Evolutionary conservation across 2,329 filamentous ascomycete species (phyloP), one percentile per base, ranked within the genome.

Genomic region (Paecilomyces variotii): DNA sequence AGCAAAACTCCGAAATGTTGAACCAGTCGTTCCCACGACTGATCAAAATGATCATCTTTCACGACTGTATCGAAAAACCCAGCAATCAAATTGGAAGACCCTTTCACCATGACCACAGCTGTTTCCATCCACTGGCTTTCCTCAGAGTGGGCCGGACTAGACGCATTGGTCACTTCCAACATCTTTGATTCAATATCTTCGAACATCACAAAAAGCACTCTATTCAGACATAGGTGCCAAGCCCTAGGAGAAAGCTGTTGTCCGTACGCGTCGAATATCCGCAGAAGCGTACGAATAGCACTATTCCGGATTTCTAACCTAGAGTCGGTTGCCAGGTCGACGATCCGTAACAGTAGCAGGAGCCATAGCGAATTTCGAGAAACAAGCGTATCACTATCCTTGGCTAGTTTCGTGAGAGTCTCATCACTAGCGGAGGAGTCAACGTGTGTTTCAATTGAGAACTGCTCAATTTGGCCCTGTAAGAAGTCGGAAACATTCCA

Each of bases 401-500:
- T 81, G 1, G 89, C 86, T 55, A 86, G 80, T 49, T 79, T 74
- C 1, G 81, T 74, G 1, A 89, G 71, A 14, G 81, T 78, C 6
- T 85, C 75, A 57, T 88, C 86, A 4, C 65, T 84, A 76, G 60
- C 80, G 68, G 61, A 80, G 77, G 70, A 64, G 60, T 75, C 72
- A 35, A 77, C 66, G 56, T 73, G 67, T 11, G 64, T 65, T 56
- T 74, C 72, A 55, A 75, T 68, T 1, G 68, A 73, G 55, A 74
- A 74, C 11, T 70, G 66, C 25, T 79, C 76, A 54, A 78, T 78
- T 39, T 79, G 76, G 6, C 75, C 74, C 58, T 84, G 81, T 24
- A 97, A 79, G 63, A 92, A 94, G 72, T 97, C 92, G 0, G 93
- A 96, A 6, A 97, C 83, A 57, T 93, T 92, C 91, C 92, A 97